phyloP scores from a whole-genome alignment of 805 yeast species.

The Yarrowia divulgata region DNA sequence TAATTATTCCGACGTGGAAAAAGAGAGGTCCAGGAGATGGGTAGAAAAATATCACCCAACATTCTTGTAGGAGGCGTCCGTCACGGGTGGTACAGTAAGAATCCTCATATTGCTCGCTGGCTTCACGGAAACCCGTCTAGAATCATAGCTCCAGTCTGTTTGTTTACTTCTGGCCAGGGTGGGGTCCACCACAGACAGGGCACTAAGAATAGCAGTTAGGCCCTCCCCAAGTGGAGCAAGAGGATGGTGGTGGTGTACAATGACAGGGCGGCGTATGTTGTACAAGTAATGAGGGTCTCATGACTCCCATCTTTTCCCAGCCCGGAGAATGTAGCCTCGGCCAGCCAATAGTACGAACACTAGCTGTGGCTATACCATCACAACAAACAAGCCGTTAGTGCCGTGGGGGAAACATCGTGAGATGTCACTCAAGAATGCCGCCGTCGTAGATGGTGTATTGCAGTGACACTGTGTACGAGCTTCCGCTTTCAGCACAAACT shows the following conservation, averaged over 20 bases:
- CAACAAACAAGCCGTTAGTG: neutral
- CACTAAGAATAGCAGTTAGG: neutral
- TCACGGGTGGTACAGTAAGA: no score
- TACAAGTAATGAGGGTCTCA: neutral
- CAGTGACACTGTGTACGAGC: neutral
- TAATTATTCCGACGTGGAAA: neutral
- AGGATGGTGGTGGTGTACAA: neutral
- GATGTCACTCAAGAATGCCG: neutral
- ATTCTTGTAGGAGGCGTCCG: no score
- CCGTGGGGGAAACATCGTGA: neutral
- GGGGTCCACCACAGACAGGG: constrained; percentile 6
- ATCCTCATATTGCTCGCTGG: no score
- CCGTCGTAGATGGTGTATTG: constrained; percentile 12
- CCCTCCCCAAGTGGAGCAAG: neutral
- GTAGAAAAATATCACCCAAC: neutral
- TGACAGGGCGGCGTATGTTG: neutral
- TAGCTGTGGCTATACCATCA: neutral
- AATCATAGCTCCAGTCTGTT: neutral
- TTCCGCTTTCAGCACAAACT: constrained; percentile 4
- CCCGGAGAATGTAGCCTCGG: neutral
- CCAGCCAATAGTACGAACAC: neutral
- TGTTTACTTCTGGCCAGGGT: neutral
- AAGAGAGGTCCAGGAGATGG: neutral
- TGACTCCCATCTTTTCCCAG: neutral
- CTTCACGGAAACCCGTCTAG: no score